Conservation (phyloP, 1,284 basidiomycete genomes). For the Sphagnurus paluster region DNA sequence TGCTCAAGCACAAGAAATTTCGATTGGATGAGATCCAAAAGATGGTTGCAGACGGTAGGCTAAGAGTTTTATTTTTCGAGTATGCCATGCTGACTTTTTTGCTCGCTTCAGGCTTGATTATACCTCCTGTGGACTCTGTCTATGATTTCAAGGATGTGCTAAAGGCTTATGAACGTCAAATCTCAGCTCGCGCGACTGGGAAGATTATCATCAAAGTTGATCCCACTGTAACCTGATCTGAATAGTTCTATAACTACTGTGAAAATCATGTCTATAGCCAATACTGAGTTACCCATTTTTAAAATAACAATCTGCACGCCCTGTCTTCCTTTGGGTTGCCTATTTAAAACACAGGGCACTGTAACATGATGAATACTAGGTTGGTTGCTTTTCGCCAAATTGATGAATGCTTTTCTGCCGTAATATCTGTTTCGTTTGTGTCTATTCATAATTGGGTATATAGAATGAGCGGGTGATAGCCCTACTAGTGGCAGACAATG, state of each 20-base stretch:
- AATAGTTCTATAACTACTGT: neutral
- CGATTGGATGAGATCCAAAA: conserved; percentile 37
- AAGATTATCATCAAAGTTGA: conserved; percentile 61
- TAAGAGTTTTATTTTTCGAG: neutral
- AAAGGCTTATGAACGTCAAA: conserved; percentile 61
- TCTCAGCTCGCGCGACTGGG: conserved; percentile 56
- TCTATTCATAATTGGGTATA: no score
- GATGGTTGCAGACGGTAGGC: conserved; percentile 45
- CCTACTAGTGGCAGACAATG: no score
- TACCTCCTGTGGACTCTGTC: conserved; percentile 62
- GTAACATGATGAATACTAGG: no score
- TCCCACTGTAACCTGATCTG: conserved; percentile 21
- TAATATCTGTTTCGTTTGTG: no score
- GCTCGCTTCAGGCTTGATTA: conserved; percentile 44
- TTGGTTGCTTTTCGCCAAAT: no score
- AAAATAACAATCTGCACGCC: no score
- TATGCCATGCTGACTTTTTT: neutral
- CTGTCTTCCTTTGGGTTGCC: no score
- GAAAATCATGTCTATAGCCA: neutral
- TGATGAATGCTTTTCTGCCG: no score
- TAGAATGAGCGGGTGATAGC: no score
- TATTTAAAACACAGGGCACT: no score
- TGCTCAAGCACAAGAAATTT: conserved; percentile 31
- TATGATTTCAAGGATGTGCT: conserved; percentile 55
- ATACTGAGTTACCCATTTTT: no score